Conservation (phyloP, 148 eudicot species). For the Linanthus parryae region DNA sequence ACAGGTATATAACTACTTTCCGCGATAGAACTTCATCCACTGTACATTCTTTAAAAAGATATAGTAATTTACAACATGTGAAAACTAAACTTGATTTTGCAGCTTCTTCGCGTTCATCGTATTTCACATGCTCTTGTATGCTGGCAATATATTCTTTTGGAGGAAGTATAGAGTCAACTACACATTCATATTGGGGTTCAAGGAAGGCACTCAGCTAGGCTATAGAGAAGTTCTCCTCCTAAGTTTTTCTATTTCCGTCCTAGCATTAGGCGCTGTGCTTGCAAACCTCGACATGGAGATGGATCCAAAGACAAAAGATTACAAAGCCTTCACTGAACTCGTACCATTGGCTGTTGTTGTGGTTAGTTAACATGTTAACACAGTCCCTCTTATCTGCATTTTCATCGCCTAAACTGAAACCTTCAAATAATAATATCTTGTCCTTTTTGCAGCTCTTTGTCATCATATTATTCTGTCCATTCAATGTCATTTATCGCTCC, state of each 20-base stretch:
- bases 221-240: slow-evolving; percentile 21
- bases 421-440: background rate
- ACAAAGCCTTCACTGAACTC: slow-evolving; percentile 16
- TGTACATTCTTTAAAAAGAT: too few species aligned
- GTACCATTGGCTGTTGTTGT: slow-evolving; percentile 21
- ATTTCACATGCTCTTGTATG: slow-evolving; percentile 23
- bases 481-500: too few species aligned
- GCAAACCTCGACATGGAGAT: slow-evolving; percentile 31
- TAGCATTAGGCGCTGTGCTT: slow-evolving; percentile 19
- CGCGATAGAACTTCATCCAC: too few species aligned
- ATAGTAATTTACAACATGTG: too few species aligned
- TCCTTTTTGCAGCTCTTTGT: too few species aligned
- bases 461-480: too few species aligned
- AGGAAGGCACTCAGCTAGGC: slow-evolving; percentile 23
- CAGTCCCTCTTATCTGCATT: too few species aligned
- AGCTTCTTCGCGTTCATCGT: slow-evolving; percentile 27
- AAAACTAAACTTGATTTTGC: too few species aligned
- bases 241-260: slow-evolving; percentile 10
- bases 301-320: slow-evolving; percentile 12
- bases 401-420: background rate
- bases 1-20: slow-evolving; percentile 17
- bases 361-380: slow-evolving; percentile 13
- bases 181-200: slow-evolving; percentile 31
- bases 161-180: slow-evolving; percentile 26
- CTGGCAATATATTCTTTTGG: slow-evolving; percentile 30